Base-by-base conservation (phyloP, 2,329 filamentous ascomycete genomes). In the Chrysoporthe austroafricana region DNA sequence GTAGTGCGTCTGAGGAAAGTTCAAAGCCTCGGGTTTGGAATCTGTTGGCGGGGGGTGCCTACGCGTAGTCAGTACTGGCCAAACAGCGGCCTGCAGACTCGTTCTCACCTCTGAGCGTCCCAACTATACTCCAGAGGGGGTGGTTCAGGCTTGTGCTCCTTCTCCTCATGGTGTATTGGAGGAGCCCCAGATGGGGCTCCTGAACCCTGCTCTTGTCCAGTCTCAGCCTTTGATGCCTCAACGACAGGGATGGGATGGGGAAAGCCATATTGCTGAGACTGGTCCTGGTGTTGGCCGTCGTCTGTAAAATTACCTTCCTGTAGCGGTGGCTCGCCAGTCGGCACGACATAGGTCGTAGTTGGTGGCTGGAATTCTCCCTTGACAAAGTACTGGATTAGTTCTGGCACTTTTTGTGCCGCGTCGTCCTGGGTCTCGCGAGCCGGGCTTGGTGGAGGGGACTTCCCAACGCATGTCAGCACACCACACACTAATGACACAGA, bases 21-120 rank as follows among this genome's bases (percentile, higher is more conserved):
- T 93, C 70, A 88, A 83, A 7, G 94, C 95, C 83, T 98, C 96
- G 9, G 94, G 94, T 75, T 84, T 91, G 5, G 94, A 93, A 74
- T 91, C 79, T 54, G 78, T 66, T 13, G 88, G 88, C 67, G 89
- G 88, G 57, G 89, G 80, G 73, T 90, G 86, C 76, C 90, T 92
- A 72, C 21, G 60, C 54, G n/a, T n/a, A 59, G 67, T 74, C 66
- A 75, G 46, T 9, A 8, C 44, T 59, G 34, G 54, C 73, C 63
- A 69, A 60, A 34, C 65, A 54, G 34, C 4, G 18, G 5, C 14
- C 42, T 48, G 14, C 26, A 3, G 4, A 1, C 1, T 50, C 50
- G 34, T 46, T 75, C 79, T 75, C 72, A 86, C 85, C 80, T 81
- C 77, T 85, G 84, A 74, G 86, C 84, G 74, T 88, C 84, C 85